Percentiles rank a stretch among this genome's conserved stretches.
phyloP scores from a whole-genome alignment of 257 asterid species.

The Jasminum sambac region DNA sequence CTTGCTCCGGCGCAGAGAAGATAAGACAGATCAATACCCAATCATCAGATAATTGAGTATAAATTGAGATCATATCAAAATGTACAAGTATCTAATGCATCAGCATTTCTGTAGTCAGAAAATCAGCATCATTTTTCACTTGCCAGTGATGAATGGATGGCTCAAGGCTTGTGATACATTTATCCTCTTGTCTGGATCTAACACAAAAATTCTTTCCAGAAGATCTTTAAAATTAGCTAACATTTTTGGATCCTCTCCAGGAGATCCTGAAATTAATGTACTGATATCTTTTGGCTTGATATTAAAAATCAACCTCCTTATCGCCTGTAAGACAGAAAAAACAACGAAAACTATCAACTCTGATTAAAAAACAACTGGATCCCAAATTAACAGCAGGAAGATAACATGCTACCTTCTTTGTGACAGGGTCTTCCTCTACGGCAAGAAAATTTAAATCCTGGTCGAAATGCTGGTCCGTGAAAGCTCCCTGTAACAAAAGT shows the following conservation, averaged over 20 bases:
- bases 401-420: conserved; percentile 70
- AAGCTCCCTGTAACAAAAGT: conserved; percentile 66
- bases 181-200: conserved; percentile 97
- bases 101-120: conserved; percentile 72
- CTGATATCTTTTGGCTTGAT: conserved; percentile 94
- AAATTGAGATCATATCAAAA: conserved; percentile 51
- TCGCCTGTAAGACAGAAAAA: conserved; percentile 53
- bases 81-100: conserved; percentile 66
- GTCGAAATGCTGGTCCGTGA: conserved; percentile 85
- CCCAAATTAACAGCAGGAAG: conserved; percentile 1
- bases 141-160: conserved; percentile 99
- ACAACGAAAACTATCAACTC: background rate
- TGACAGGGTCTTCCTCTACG: conserved; percentile 89
- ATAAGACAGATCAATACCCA: conserved; percentile 74
- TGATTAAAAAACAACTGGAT: conserved; percentile 7
- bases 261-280: conserved; percentile 66
- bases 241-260: conserved; percentile 97
- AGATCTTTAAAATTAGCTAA: conserved; percentile 88
- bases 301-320: conserved; percentile 74
- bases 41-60: conserved; percentile 69
- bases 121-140: conserved; percentile 88
- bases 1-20: conserved; percentile 64
- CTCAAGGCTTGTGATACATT: conserved; percentile 93
- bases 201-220: conserved; percentile 77
- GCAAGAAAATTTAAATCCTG: conserved; percentile 90